Evolutionary conservation across 768 basidiomycete species (phyloP), one percentile per base, ranked within the genome.

Genomic region (Boletus reticuloceps): DNA sequence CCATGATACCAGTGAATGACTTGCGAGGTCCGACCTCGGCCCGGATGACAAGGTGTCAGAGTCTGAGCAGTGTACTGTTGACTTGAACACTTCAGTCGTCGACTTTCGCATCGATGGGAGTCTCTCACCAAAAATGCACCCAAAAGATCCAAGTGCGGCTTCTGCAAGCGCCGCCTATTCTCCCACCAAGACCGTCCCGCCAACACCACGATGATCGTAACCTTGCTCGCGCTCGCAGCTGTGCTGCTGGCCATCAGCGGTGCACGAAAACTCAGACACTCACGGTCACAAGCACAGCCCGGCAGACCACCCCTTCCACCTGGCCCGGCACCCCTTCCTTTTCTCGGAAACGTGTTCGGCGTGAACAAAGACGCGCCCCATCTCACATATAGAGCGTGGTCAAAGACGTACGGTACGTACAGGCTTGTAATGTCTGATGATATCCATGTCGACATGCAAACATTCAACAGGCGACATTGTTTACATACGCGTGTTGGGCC

Each of bases 401-500:
- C 60, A 45, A 64, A 56, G 37, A 60, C 8, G 2, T 60, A 64
- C 16, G 65, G 65, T 64, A 17, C 16, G 14, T 39, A 3, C 8
- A n/a, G n/a, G n/a, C 38, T 39, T 10, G 27, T 29, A 9, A 29
- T 9, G 27, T 29, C 4, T 6, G 20, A 11, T 31, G 7, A 47
- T 4, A 14, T 39, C 3, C 13, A 6, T 14, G 34, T 36, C 12
- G 34, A 11, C 34, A 14, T 36, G 34, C 38, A 39, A 39, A 6
- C 38, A 36, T 36, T 36, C 34, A 10, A 5, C 11, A 72, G 62
- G 69, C 16, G 62, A 69, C 39, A 46, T 72, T 0, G 37, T 64
- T 19, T 66, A 66, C 29, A 48, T 67, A 36, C 59, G 70, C 49
- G 57, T 68, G 14, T 36, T 72, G 6, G 59, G 56, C 1, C 60